Base-by-base conservation (phyloP, 768 basidiomycete species). In the Clathrus columnatus region DNA sequence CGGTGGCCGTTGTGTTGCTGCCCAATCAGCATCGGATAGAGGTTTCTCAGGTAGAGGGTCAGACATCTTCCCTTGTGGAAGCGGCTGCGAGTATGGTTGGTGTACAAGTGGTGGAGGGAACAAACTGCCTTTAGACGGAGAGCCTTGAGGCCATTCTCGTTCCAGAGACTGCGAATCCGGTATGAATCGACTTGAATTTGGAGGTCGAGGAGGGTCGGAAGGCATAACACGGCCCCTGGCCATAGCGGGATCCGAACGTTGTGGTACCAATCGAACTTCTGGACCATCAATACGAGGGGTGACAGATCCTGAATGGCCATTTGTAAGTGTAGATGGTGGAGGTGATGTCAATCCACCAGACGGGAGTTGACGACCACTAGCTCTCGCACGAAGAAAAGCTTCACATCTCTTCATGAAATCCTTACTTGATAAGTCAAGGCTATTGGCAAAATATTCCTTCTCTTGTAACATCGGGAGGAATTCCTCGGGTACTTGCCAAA, bases 381-480 rank as follows among this genome's bases (percentile, higher is more conserved):
- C 73, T 21, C 48, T 43, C 27, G 86, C 61, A 56, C 80, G 81
- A 79, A 91, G 81, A 69, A 91, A 95, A n/a, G 84, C 85, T 58
- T 93, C 91, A 60, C 88, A 91, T 70, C 90, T 94, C 78, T 91
- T 96, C 73, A 97, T 72, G 66, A 98, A 92, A 45, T 99, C 95
- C 68, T 95, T 95, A 61, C 85, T 83, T 0, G 93, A 91, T 24
- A 97, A 77, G 41, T 98, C 95, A 70, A 93, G 70, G 50, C 82
- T 84, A 68, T 83, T 91, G 48, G 80, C 74, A 67, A 99, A 96
- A 67, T 94, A 89, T 28, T 97, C 93, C 65, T 92, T 88, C 62
- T 97, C 93, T 51, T 85, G 80, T 17, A 99, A 76, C 53, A 97
- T 89, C 11, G 84, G 73, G 36, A 89, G 63, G 65, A 98, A 86